phyloP scores from a whole-genome alignment of 352 stramenopile genomes.

The Pythium vanterpoolii region DNA sequence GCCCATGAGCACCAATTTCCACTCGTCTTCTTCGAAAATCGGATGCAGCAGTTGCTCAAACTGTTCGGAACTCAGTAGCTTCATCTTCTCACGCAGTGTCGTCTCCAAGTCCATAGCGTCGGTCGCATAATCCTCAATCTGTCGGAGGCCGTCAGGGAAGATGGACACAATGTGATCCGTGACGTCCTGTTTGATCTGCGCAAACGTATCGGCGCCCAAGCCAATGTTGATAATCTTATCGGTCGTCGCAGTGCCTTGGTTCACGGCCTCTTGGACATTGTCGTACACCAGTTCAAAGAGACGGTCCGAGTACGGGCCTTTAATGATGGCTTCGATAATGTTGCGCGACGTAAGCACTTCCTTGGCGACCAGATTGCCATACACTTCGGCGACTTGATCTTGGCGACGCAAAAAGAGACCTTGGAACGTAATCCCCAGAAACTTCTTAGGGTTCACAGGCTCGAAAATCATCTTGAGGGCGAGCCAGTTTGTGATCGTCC shows the following conservation, averaged over 20 bases:
- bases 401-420: slow-evolving; percentile 94
- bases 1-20: slow-evolving; percentile 96
- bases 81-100: slow-evolving; percentile 92
- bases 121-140: slow-evolving; percentile 93
- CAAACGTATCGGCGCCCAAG: slow-evolving; percentile 79
- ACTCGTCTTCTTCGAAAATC: slow-evolving; percentile 99
- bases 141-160: slow-evolving; percentile 84
- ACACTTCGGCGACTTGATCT: slow-evolving; percentile 86
- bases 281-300: slow-evolving; percentile 87
- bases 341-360: slow-evolving; percentile 88
- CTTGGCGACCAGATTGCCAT: slow-evolving; percentile 76
- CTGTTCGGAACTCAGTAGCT: slow-evolving; percentile 77
- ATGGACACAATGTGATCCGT: slow-evolving; percentile 86
- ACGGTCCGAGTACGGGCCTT: slow-evolving; percentile 81
- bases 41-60: slow-evolving; percentile 97
- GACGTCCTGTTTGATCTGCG: slow-evolving; percentile 86
- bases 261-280: slow-evolving; percentile 85
- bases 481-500: slow-evolving; percentile 97
- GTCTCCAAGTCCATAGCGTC: slow-evolving; percentile 89
- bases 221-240: slow-evolving; percentile 86
- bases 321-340: slow-evolving; percentile 89
- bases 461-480: slow-evolving; percentile 93
- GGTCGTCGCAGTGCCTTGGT: slow-evolving; percentile 66
- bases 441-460: slow-evolving; percentile 81
- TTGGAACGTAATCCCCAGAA: slow-evolving; percentile 91